Conservation (phyloP, 2,329 filamentous ascomycete genomes). For the Hypoxylon sp. region DNA sequence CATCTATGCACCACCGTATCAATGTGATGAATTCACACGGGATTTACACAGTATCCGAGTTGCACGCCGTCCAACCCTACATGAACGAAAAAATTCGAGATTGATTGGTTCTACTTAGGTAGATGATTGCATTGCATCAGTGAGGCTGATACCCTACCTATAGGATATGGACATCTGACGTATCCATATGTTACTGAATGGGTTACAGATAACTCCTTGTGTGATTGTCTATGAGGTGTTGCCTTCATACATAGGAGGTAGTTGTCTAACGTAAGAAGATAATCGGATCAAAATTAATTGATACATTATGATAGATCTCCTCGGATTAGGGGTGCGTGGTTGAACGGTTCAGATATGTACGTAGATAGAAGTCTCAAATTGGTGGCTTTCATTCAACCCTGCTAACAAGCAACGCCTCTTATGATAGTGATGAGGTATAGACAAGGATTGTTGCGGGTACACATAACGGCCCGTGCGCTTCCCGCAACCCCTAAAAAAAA, state of each 20-base stretch:
- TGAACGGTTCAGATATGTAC: too few relatives aligned
- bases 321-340: too few relatives aligned
- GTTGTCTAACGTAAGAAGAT: neutral
- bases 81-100: slow-evolving; percentile 1
- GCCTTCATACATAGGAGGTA: neutral
- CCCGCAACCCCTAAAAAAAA: slow-evolving; percentile 28
- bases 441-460: neutral
- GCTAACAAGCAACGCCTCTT: too few relatives aligned
- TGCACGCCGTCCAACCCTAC: slow-evolving; percentile 14
- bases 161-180: slow-evolving; percentile 20
- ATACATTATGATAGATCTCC: neutral
- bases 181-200: neutral
- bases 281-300: neutral
- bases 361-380: too few relatives aligned
- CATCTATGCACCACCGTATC: neutral
- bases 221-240: neutral
- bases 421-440: neutral
- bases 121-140: slow-evolving; percentile 23
- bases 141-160: slow-evolving; percentile 39
- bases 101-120: slow-evolving; percentile 25
- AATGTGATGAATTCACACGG: neutral
- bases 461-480: slow-evolving; percentile 15
- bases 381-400: neutral
- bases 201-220: neutral
- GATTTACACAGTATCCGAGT: slow-evolving; percentile 27